Conservation (phyloP, 495 filamentous ascomycete genomes). For the Aspergillus asperescens region DNA sequence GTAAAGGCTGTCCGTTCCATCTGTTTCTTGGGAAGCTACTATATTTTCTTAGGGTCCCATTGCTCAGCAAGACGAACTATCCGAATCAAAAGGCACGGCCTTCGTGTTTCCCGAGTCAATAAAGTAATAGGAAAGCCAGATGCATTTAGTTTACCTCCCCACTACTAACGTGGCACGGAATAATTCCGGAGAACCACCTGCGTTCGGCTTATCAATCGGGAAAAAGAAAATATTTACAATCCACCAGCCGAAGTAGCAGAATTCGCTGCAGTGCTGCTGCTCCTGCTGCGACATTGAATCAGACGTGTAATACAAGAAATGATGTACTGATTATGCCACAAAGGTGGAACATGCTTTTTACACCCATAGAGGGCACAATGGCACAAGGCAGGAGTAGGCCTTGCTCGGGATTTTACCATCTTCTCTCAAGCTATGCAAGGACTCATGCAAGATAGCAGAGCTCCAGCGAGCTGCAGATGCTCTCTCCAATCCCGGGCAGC, state of each 20-base stretch:
- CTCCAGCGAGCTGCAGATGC: slow-evolving; percentile 19
- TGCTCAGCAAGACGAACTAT: not conserved
- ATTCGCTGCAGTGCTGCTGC: slow-evolving; percentile 8
- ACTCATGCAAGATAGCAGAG: slow-evolving; percentile 27
- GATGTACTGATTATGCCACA: slow-evolving; percentile 4
- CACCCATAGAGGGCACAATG: slow-evolving; percentile 10
- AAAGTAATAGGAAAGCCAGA: slow-evolving; percentile 1
- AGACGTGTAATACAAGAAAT: slow-evolving; percentile 9
- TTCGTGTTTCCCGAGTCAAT: not conserved
- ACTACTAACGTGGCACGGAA: slow-evolving; percentile 8
- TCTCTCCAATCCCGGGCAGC: slow-evolving; percentile 17
- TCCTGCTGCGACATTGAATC: not conserved
- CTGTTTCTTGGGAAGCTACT: slow-evolving; percentile 9
- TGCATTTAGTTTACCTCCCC: slow-evolving; percentile 8
- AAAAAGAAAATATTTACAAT: slow-evolving; percentile 9
- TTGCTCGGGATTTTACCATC: slow-evolving; percentile 18
- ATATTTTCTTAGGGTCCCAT: not conserved
- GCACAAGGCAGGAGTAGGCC: slow-evolving; percentile 13
- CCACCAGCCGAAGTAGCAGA: slow-evolving; percentile 10
- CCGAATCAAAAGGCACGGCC: not conserved
- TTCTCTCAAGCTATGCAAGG: slow-evolving; percentile 21
- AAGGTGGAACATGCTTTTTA: slow-evolving; percentile 8
- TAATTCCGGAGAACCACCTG: slow-evolving; percentile 8
- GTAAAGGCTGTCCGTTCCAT: not conserved
- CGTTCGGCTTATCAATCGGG: slow-evolving; percentile 15